Evolutionary conservation across 805 yeast species (phyloP).

Genomic region (Blastobotrys parvus): DNA sequence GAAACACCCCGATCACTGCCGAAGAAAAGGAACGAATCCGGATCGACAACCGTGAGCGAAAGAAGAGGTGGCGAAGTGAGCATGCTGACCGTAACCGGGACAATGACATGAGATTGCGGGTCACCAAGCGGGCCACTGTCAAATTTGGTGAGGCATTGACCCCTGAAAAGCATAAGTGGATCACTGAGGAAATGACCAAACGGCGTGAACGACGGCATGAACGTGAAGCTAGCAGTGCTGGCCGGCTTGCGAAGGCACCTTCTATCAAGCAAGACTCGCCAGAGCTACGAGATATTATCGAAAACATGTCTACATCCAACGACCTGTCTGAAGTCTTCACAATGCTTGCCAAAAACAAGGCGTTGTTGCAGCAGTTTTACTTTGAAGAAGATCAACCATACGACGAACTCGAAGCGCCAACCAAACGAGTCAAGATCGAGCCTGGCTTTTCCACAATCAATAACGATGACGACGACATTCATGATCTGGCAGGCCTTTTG

Average conservation of each 20-base stretch:
- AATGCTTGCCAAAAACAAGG: neutral
- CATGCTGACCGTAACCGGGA: conserved; percentile 79
- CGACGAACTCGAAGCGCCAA: neutral
- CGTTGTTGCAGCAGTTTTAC: neutral
- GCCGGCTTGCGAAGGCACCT: neutral
- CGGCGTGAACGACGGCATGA: conserved; percentile 54
- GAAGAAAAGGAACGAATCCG: conserved; percentile 49
- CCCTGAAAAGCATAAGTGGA: conserved; percentile 55
- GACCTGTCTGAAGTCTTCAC: neutral
- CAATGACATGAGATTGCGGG: conserved; percentile 73
- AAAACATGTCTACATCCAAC: neutral
- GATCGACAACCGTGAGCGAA: conserved; percentile 64
- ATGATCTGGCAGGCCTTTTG: conserved; percentile 8
- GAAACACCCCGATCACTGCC: conserved; percentile 17
- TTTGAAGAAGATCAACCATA: neutral
- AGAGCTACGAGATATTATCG: neutral
- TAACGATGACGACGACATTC: conserved; percentile 2
- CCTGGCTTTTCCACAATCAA: neutral
- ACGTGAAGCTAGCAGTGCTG: conserved; percentile 22
- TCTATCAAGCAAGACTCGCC: neutral
- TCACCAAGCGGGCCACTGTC: conserved; percentile 59
- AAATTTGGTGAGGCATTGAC: conserved; percentile 57
- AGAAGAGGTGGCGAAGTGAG: conserved; percentile 75
- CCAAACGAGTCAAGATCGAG: neutral
- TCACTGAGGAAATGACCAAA: conserved; percentile 59